Evolutionary conservation across 306 rosid species (phyloP), one percentile per base, ranked within the genome.

Genomic region (Myrica gale): DNA sequence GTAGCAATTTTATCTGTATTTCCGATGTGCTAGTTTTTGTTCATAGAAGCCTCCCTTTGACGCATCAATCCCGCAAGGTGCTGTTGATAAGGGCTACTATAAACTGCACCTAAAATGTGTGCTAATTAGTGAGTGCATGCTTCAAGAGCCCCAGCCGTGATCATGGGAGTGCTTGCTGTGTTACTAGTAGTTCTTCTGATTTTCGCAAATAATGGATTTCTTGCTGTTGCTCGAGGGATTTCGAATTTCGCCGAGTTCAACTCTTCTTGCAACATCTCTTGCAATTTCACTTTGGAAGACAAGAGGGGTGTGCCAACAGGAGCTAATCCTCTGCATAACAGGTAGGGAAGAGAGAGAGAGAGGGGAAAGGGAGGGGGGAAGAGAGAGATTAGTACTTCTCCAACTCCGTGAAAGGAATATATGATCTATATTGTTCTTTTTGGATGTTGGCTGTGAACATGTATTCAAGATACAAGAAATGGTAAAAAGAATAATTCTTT

Each of bases 291-390:
- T 68, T 41, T 73, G 37, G 89, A 89, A 77, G 85, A 83, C 53
- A 85, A 89, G 82, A 83, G 90, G 73, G 84, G 91, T 0, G 81
- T 87, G 71, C 93, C 93, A 39, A 63, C 89, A 0, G 91, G 91
- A 74, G 85, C 89, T 55, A 89, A 87, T 87, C 93, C 93, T 73
- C 85, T 87, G 73, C 93, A 87, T 74, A 87, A 87, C 82, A 76
- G 90, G 72, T 89, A 86, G 86, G 3, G 37, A 32, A 67, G 68
- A 77, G 48, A 71, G 20, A 41, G 83, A 41, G 56, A 53, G 12
- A 43, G 23, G 41, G n/a, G n/a, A 1, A 45, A 78, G 9, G 77
- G 71, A 62, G 54, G 52, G 50, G 70, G 48, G 45, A 47, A 78
- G 62, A 46, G 68, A 69, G 13, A n/a, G 41, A 16, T 48, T 47